Evolutionary conservation across 1,284 basidiomycete genomes (phyloP), one percentile per base, ranked within the genome.

Genomic region (Leccinum fuscescens): DNA sequence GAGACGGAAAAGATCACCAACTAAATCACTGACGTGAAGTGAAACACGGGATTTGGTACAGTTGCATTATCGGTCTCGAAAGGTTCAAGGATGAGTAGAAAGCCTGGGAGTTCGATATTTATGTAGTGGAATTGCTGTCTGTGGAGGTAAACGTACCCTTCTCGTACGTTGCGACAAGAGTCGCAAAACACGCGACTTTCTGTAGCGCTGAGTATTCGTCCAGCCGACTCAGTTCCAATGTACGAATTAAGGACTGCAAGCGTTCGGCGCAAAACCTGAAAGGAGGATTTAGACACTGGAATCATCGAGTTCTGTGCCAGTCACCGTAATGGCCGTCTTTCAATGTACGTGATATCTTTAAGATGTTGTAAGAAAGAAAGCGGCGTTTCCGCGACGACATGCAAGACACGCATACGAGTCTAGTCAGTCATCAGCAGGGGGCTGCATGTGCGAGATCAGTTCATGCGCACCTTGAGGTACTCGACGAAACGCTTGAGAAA

Each of bases 351-450:
- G 67, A 99, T 98, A 71, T 99, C 97, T 76, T 98, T 99, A 54
- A 99, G 81, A 77, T 99, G 97, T 70, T 98, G 97, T 48, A 99
- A 78, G 76, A 99, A 99, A 2, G 96, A 98, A n/a, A 93, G 80
- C 0, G 97, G 97, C 4, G 97, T 99, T 76, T 99, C 97, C n/a
- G 97, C 97, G 8, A 99, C 97, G 63, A 99, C 97, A 72, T 99
- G 97, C 24, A 99, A 80, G 12, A 99, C 97, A 53, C 97, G 88
- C 96, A 99, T 99, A 55, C 97, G 86, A 7, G 97, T 99, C 93
- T 96, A 64, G 33, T 17, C 42, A 15, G 6, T 14, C 55, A 46
- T 72, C 54, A 69, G 65, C 62, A 5, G 42, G 46, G 62, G 61
- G 17, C 6, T 55, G 31, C 52, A 59, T 37, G 35, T n/a, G 35